Conservation (phyloP, 2,329 filamentous ascomycete species). For the Aspergillus oerlinghausenensis region DNA sequence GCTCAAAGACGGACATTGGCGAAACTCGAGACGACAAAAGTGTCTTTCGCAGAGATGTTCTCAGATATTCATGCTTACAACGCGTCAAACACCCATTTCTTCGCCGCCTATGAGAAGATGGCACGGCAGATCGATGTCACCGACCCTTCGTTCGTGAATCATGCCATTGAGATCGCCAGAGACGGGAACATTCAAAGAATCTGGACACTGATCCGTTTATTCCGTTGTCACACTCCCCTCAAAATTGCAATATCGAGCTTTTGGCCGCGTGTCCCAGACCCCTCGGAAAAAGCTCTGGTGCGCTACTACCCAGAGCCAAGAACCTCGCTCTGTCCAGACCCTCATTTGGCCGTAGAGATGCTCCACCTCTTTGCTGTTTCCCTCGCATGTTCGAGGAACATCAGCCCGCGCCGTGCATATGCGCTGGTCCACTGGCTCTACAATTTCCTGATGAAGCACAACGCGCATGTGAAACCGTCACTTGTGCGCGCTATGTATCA, state of each 20-base stretch:
- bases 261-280: conserved; percentile 20
- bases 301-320: conserved; percentile 20
- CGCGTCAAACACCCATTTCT: conserved; percentile 22
- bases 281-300: conserved; percentile 22
- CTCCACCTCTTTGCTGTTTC: conserved; percentile 44
- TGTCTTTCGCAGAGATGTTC: conserved; percentile 26
- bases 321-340: conserved; percentile 24
- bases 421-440: conserved; percentile 47
- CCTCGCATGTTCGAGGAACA: conserved; percentile 34
- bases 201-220: conserved; percentile 30
- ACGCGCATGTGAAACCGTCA: conserved; percentile 39
- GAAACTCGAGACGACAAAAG: conserved; percentile 23
- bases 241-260: conserved; percentile 34
- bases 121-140: conserved; percentile 32
- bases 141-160: conserved; percentile 25
- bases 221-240: conserved; percentile 34
- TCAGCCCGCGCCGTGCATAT: conserved; percentile 40
- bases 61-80: conserved; percentile 23
- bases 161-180: conserved; percentile 27
- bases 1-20: conserved; percentile 20
- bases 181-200: conserved; percentile 23
- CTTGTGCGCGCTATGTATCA: conserved; percentile 48
- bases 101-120: conserved; percentile 26
- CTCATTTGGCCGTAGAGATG: conserved; percentile 37
- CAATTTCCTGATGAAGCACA: conserved; percentile 38